Evolutionary conservation across 306 rosid genomes (phyloP).

Genomic region (Vachellia pachyceras): DNA sequence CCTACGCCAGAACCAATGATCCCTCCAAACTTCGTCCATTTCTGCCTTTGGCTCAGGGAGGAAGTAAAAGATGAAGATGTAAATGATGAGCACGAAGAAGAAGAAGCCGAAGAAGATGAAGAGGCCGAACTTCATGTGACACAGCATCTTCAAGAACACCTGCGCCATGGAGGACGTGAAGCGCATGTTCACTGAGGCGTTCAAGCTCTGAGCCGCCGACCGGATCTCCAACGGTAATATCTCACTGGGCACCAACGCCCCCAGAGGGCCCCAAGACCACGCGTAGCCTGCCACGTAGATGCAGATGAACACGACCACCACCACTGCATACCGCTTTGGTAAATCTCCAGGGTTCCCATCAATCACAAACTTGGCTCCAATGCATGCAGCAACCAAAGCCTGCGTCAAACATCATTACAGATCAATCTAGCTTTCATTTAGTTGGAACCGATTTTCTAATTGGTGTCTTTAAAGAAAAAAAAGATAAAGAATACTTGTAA

Average conservation of each 20-base stretch:
- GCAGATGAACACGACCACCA: conserved; percentile 91
- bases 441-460: too few relatives aligned
- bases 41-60: conserved; percentile 91
- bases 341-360: conserved; percentile 65
- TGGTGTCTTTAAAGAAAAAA: too few relatives aligned
- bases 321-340: conserved; percentile 89
- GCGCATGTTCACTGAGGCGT: conserved; percentile 84
- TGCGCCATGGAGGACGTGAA: conserved; percentile 84
- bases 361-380: conserved; percentile 80
- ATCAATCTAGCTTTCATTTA: too few relatives aligned
- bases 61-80: conserved; percentile 55
- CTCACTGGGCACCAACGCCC: conserved; percentile 96
- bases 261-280: conserved; percentile 99
- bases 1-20: conserved; percentile 75
- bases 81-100: conserved; percentile 71
- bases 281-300: conserved; percentile 86
- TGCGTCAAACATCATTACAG: conserved; percentile 7
- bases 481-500: too few relatives aligned
- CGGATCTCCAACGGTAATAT: conserved; percentile 91
- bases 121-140: conserved; percentile 88
- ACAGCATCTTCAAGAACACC: conserved; percentile 73
- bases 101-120: conserved; percentile 87
- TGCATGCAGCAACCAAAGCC: conserved; percentile 68
- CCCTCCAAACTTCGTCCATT: conserved; percentile 74
- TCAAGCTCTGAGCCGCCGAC: conserved; percentile 91